Conservation (phyloP, 2,329 filamentous ascomycete genomes). For the Cladorrhinum sp. region DNA sequence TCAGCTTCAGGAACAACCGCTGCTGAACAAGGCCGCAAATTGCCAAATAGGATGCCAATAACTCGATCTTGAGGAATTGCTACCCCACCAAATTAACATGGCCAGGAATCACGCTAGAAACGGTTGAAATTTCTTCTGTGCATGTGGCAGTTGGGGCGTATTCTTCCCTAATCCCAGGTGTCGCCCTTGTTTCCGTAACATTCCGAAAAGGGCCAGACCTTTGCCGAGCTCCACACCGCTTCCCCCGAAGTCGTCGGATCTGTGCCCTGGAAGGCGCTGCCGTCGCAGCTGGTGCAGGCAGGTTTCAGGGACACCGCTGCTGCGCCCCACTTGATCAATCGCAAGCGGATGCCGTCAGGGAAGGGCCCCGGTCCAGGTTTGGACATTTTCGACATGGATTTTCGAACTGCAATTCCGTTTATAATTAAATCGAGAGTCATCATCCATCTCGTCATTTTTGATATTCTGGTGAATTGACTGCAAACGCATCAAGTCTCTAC, state of each 20-base stretch:
- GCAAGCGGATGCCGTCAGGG: constrained; percentile 7
- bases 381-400: background rate
- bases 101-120: background rate
- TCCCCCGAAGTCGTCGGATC: background rate
- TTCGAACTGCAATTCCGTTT: background rate
- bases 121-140: background rate
- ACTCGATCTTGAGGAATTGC: no score
- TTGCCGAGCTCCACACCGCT: constrained; percentile 1
- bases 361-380: background rate
- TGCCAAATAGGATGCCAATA: background rate
- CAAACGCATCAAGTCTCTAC: background rate
- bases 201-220: background rate
- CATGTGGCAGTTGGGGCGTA: background rate
- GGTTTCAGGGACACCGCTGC: constrained; percentile 6
- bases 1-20: background rate
- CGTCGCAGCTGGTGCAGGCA: background rate
- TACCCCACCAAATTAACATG: no score
- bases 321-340: constrained; percentile 5
- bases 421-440: background rate
- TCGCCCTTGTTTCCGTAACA: background rate
- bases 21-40: background rate
- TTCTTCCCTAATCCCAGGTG: background rate
- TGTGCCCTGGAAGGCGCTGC: background rate
- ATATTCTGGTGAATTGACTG: background rate
- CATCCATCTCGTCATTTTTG: background rate